These are phyloP conservation scores for Paragyromitra xinjiangensis DNA, from an alignment of 495 filamentous ascomycete species.

Conservation along the genomic window DNA sequence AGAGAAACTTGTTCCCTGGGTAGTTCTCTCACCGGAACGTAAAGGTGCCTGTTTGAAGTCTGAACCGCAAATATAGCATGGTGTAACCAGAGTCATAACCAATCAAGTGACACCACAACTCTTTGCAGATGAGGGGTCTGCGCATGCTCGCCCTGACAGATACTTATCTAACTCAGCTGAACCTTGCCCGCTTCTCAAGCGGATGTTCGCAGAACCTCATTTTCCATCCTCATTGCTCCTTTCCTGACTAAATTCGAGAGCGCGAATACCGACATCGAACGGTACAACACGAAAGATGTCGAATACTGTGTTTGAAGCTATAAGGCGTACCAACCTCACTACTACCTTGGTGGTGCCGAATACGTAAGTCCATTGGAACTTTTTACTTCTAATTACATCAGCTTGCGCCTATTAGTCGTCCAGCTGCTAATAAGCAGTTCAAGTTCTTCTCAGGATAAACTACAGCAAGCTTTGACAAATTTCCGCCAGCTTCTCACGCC, in stretches of 20 bases:
- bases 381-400: neutral
- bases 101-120: neutral
- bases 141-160: neutral
- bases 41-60: no score
- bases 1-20: no score
- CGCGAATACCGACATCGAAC: neutral
- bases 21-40: no score
- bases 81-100: neutral
- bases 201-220: neutral
- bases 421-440: neutral
- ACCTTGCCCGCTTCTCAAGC: neutral
- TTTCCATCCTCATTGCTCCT: neutral
- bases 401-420: neutral
- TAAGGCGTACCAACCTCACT: neutral
- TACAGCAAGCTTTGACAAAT: slow-evolving; percentile 24
- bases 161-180: neutral
- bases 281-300: neutral
- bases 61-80: no score
- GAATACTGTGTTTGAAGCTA: neutral
- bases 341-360: neutral
- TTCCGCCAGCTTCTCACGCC: slow-evolving; percentile 29
- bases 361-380: slow-evolving; percentile 1
- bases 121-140: neutral
- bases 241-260: neutral
- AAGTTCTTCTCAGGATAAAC: slow-evolving; percentile 23